Evolutionary conservation across 257 asterid genomes (phyloP).

Genomic region (Oldenlandia corymbosa): DNA sequence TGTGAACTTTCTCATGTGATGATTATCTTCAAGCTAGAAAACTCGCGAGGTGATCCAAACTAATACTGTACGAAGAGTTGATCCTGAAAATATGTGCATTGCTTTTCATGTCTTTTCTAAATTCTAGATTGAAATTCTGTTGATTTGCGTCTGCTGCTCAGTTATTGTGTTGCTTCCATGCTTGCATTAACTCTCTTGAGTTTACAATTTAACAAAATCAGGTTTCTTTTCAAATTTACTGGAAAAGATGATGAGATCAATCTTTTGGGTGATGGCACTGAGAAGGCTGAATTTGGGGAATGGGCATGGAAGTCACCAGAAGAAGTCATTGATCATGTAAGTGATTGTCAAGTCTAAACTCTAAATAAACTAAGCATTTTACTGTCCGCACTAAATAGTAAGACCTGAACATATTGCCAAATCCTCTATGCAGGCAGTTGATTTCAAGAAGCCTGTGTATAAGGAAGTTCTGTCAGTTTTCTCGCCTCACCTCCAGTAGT

Average conservation of each 20-base stretch:
- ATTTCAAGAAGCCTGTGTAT: slow-evolving; percentile 88
- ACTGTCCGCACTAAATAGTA: background rate
- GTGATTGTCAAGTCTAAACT: slow-evolving; percentile 15
- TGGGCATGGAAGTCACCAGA: slow-evolving; percentile 93
- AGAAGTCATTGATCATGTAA: slow-evolving; percentile 59
- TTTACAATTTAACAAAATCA: slow-evolving; percentile 13
- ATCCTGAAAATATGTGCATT: background rate
- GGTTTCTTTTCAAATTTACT: slow-evolving; percentile 78
- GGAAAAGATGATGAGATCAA: slow-evolving; percentile 88
- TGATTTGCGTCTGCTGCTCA: background rate
- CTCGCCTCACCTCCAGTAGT: slow-evolving; percentile 57
- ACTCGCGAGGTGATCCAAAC: background rate
- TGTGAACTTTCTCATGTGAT: background rate
- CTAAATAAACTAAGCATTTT: background rate
- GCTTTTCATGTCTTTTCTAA: background rate
- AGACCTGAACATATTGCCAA: background rate
- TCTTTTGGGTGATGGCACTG: slow-evolving; percentile 91
- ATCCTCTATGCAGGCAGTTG: slow-evolving; percentile 66
- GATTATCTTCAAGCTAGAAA: background rate
- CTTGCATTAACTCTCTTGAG: background rate
- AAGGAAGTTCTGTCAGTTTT: slow-evolving; percentile 65
- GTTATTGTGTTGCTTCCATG: background rate
- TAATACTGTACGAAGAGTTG: too few species aligned
- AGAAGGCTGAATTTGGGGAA: slow-evolving; percentile 89
- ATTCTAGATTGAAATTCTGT: background rate